These are phyloP conservation scores for Gossypium rotundifolium DNA, from an alignment of 345 rosid species.

Conservation along the genomic window DNA sequence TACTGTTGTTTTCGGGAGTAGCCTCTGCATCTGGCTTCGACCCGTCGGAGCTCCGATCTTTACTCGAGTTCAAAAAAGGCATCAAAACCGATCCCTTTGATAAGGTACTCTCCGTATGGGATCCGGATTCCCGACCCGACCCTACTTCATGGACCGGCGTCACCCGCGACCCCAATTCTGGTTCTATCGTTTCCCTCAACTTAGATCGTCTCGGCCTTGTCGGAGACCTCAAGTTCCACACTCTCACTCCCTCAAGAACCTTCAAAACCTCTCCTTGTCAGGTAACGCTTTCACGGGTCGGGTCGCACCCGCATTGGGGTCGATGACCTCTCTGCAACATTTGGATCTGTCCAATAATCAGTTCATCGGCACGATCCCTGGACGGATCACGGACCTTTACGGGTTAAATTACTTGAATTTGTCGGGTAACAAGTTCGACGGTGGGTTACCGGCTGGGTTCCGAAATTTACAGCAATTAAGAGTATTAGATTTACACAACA, in stretches of 20 bases:
- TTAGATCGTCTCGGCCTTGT: slow-evolving; percentile 54
- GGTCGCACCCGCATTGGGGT: slow-evolving; percentile 69
- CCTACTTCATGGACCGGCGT: slow-evolving; percentile 59
- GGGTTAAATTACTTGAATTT: slow-evolving; percentile 61
- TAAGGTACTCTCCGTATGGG: slow-evolving; percentile 41
- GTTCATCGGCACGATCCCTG: slow-evolving; percentile 85
- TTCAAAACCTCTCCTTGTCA: slow-evolving; percentile 58
- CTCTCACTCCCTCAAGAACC: slow-evolving; percentile 48
- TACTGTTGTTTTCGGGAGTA: slow-evolving; percentile 1
- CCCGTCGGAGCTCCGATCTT: slow-evolving; percentile 47
- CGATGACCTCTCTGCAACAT: slow-evolving; percentile 51
- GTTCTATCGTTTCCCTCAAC: slow-evolving; percentile 43
- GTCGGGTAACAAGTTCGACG: slow-evolving; percentile 59
- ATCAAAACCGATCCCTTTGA: slow-evolving; percentile 45
- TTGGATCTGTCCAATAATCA: slow-evolving; percentile 78
- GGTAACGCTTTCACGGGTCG: slow-evolving; percentile 85
- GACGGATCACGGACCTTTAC: slow-evolving; percentile 70
- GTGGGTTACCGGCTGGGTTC: slow-evolving; percentile 61
- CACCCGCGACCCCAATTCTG: slow-evolving; percentile 42
- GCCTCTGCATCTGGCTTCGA: slow-evolving; percentile 13
- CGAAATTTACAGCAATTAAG: slow-evolving; percentile 72
- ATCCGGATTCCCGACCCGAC: slow-evolving; percentile 25
- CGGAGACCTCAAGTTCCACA: slow-evolving; percentile 77
- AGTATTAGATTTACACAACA: slow-evolving; percentile 62
- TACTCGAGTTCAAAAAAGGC: slow-evolving; percentile 88